Evolutionary conservation across 2,329 filamentous ascomycete genomes (phyloP).

Genomic region (Pestalotiopsis sp.): DNA sequence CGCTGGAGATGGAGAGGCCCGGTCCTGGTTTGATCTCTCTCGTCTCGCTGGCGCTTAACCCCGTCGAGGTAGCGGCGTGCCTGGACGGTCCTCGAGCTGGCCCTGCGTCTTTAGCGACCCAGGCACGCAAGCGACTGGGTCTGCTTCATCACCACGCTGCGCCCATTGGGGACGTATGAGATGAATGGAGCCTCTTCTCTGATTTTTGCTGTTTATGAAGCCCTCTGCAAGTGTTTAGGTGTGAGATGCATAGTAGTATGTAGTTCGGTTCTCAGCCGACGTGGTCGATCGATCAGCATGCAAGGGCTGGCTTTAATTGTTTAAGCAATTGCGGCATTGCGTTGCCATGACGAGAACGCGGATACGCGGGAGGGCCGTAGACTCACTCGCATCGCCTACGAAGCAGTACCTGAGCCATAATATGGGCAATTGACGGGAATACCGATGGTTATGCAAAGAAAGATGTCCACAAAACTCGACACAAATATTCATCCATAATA

Average conservation of each 20-base stretch:
- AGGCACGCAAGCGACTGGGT: background rate
- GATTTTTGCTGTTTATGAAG: background rate
- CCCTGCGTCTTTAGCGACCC: background rate
- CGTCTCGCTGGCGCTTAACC: background rate
- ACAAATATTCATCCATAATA: no score
- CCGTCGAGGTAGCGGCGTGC: background rate
- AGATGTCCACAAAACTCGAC: background rate
- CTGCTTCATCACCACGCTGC: constrained; percentile 3
- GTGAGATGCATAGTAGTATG: background rate
- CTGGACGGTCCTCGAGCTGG: background rate
- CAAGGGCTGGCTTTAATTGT: background rate
- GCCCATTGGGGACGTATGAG: background rate
- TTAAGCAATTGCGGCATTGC: background rate
- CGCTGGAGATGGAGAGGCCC: background rate
- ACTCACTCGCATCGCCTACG: background rate
- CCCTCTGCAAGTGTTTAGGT: background rate
- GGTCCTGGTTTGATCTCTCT: background rate
- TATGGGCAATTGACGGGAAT: background rate
- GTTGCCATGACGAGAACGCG: background rate
- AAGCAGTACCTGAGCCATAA: no score
- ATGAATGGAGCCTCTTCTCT: background rate
- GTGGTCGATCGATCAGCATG: background rate
- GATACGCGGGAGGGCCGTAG: background rate
- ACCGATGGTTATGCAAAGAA: background rate
- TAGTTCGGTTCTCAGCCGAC: background rate